Conservation (phyloP, 148 eudicot species). For the Limonium bicolor region DNA sequence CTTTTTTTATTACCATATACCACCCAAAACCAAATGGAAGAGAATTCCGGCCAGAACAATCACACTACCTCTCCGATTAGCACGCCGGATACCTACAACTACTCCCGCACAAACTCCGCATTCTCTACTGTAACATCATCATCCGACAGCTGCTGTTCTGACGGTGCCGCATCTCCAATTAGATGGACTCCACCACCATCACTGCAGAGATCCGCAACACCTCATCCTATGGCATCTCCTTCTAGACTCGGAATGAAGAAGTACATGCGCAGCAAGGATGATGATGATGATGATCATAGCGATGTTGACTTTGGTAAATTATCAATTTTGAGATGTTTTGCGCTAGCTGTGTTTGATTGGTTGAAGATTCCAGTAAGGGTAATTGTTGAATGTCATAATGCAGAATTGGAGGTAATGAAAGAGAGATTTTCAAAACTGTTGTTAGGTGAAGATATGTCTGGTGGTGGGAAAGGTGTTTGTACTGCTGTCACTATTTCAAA, state of each 20-base stretch:
- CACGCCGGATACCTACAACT: conserved; percentile 28
- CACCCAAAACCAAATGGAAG: no score
- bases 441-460: conserved; percentile 98
- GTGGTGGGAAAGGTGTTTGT: conserved; percentile 84
- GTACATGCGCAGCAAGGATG: conserved; percentile 22
- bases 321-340: neutral
- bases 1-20: no score
- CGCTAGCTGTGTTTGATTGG: neutral
- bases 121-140: conserved; percentile 49
- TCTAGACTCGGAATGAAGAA: conserved; percentile 50
- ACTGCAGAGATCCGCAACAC: conserved; percentile 31
- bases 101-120: conserved; percentile 60
- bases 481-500: conserved; percentile 80
- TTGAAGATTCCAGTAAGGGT: neutral
- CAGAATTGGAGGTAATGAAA: conserved; percentile 86
- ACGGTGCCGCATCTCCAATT: conserved; percentile 40
- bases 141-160: conserved; percentile 29
- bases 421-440: conserved; percentile 88
- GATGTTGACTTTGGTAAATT: neutral
- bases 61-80: conserved; percentile 27
- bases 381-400: neutral
- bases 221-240: conserved; percentile 35
- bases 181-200: conserved; percentile 3
- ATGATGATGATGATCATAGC: conserved; percentile 16
- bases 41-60: neutral